Base-by-base conservation (phyloP, 768 basidiomycete genomes). In the Suillus variegatus region DNA sequence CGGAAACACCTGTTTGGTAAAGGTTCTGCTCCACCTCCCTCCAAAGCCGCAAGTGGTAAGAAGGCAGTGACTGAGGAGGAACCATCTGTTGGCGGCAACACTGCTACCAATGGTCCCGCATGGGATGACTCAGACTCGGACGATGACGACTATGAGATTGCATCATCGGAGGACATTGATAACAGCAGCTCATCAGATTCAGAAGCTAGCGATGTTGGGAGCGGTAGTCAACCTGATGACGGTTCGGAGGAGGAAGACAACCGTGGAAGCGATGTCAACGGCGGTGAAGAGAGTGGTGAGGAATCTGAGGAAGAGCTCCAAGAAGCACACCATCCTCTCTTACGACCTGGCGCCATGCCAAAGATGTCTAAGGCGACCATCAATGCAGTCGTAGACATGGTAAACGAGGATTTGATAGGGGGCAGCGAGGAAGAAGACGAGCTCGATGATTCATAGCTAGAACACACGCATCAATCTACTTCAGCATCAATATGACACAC, bases 341-440 rank as follows among this genome's bases (percentile, higher is more conserved):
- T 92, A 64, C 80, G 83, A 14, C 85, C 86, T 0, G 90, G 89
- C 32, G 88, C 88, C 13, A 82, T 92, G 82, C 89, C 88, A 6
- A 79, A 80, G 55, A 88, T 91, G 85, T 87, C 86, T n/a, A 84
- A 82, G 60, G 86, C 87, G 3, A 85, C 85, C 2, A 79, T 91
- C 54, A 82, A 90, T n/a, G 83, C 85, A 79, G 88, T 84, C 4
- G 85, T 88, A 13, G 86, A 83, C 12, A 86, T 91, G 78, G 81
- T 91, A 6, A 81, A 84, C 68, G 80, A 78, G 1, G 87, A 87
- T 63, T 68, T 89, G 63, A 68, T 82, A 25, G 74, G 73, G 4
- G 70, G 64, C 10, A 71, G 73, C 56, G 73, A 73, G 38, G 75
- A 75, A 57, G 83, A 84, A 52, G 86, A 89, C 55, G 83, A 88